phyloP scores from a whole-genome alignment of 2,329 filamentous ascomycete species.

The Colletotrichum trifolii region DNA sequence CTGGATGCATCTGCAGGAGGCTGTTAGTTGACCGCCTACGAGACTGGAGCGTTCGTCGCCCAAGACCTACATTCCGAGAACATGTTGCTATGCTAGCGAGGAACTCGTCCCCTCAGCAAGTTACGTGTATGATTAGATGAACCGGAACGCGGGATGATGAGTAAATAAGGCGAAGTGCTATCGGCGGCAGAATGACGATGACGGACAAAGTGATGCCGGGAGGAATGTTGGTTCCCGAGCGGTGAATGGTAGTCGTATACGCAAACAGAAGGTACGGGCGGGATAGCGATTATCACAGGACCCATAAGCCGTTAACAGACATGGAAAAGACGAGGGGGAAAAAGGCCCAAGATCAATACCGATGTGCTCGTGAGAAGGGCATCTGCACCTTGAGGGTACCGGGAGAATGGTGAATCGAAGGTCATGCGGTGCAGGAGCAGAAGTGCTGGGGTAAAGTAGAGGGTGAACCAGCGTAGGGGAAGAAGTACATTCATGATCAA shows the following conservation, averaged over 20 bases:
- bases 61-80: conserved; percentile 83
- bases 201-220: conserved; percentile 27
- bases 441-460: conserved; percentile 24
- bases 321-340: background rate
- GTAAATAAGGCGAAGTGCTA: conserved; percentile 24
- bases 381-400: conserved; percentile 21
- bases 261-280: conserved; percentile 28
- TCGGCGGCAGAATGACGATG: conserved; percentile 27
- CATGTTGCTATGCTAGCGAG: conserved; percentile 45
- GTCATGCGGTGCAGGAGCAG: conserved; percentile 34
- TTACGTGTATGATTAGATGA: conserved; percentile 8
- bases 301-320: conserved; percentile 3
- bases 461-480: conserved; percentile 25
- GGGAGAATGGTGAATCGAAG: conserved; percentile 28
- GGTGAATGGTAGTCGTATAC: conserved; percentile 26
- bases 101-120: conserved; percentile 35
- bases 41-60: conserved; percentile 2
- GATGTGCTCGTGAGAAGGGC: conserved; percentile 36
- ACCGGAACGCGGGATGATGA: conserved; percentile 24
- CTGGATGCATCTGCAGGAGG: conserved; percentile 83
- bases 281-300: background rate
- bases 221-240: conserved; percentile 34
- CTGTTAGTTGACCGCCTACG: conserved; percentile 34
- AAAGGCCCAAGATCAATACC: conserved; percentile 14
- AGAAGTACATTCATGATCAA: conserved; percentile 18